Percentiles rank a stretch among this genome's conserved stretches.
phyloP scores from a whole-genome alignment of 106 monocot genomes.

The Xerophyta viscosa region DNA sequence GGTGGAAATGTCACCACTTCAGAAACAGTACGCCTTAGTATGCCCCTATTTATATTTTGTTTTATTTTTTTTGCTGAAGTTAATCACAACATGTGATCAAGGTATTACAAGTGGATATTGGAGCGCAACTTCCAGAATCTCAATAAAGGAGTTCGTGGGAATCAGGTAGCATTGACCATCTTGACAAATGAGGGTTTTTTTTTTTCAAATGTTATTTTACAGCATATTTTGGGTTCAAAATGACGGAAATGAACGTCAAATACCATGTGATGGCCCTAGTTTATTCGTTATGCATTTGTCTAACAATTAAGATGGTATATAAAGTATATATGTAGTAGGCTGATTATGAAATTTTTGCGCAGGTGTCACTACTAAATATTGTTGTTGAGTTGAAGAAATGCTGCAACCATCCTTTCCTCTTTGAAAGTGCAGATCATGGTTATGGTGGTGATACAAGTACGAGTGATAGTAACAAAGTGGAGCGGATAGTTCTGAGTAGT shows the following conservation, averaged over 20 bases:
- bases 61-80: neutral
- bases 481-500: conserved; percentile 94
- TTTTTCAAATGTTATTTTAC: no score
- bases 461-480: conserved; percentile 83
- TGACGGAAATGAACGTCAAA: no score
- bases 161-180: conserved; percentile 94
- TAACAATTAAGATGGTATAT: no score
- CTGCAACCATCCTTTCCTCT: conserved; percentile 99
- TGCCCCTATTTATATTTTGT: no score
- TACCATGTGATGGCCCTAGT: no score
- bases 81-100: neutral
- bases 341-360: conserved; percentile 11
- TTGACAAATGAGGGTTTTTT: no score
- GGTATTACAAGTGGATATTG: conserved; percentile 99
- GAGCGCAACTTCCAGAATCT: conserved; percentile 96
- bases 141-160: conserved; percentile 97
- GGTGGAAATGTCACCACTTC: conserved; percentile 99
- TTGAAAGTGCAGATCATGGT: conserved; percentile 99
- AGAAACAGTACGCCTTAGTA: conserved; percentile 98
- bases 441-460: conserved; percentile 85
- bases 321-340: no score
- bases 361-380: conserved; percentile 97
- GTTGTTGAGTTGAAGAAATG: conserved; percentile 99
- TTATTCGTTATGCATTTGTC: no score
- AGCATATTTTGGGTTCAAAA: no score